Conservation (phyloP, 192 early-diverging fungal genomes). For the Physocladia obscura region DNA sequence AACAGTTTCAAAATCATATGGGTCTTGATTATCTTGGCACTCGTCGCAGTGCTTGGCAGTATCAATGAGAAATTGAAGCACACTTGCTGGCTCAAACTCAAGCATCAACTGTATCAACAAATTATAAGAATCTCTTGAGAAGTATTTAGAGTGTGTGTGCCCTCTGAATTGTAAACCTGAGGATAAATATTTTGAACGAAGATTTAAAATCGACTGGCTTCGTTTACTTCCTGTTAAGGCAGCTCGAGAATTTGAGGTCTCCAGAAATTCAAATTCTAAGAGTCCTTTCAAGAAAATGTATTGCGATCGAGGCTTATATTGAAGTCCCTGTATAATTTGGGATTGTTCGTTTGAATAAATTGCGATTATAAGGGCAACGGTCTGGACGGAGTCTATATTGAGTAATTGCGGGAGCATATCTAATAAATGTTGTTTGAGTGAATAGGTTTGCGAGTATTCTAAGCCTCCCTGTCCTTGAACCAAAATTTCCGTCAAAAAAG, state of each 20-base stretch:
- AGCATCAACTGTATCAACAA: conserved; percentile 36
- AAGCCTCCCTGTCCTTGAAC: conserved; percentile 1
- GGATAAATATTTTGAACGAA: background rate
- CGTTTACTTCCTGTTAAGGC: background rate
- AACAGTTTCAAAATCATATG: conserved; percentile 41
- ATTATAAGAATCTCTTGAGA: conserved; percentile 24
- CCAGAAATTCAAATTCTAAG: conserved; percentile 25
- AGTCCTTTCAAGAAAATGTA: conserved; percentile 34
- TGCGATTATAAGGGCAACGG: conserved; percentile 29
- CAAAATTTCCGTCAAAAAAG: conserved; percentile 18
- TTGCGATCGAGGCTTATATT: conserved; percentile 11
- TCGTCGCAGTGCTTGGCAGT: conserved; percentile 8
- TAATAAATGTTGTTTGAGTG: conserved; percentile 30
- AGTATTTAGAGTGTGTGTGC: background rate
- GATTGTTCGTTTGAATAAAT: conserved; percentile 29
- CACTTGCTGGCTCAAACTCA: conserved; percentile 19
- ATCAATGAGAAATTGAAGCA: conserved; percentile 28
- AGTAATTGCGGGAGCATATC: conserved; percentile 18
- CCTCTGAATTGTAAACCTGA: background rate
- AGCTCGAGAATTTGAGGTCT: background rate
- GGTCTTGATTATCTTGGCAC: conserved; percentile 7
- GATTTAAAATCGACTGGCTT: background rate
- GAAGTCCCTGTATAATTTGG: conserved; percentile 23
- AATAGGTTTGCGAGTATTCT: conserved; percentile 14
- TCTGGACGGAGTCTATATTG: conserved; percentile 23